Conservation (phyloP, 2,329 filamentous ascomycete genomes). For the Claviceps humidiphila region DNA sequence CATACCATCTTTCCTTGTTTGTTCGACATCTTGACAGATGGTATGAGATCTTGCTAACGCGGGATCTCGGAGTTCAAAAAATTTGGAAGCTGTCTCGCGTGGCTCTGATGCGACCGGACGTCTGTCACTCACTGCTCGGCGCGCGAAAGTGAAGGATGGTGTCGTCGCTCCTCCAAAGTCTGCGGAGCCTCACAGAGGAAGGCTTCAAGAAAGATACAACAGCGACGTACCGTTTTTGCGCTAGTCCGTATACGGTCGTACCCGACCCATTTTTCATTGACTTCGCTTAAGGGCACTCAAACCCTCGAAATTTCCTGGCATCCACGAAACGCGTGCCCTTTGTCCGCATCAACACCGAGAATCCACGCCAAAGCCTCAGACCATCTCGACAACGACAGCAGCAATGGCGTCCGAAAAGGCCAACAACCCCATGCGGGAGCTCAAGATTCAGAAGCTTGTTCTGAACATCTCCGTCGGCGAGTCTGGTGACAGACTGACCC, state of each 20-base stretch:
- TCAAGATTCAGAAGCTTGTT: constrained; percentile 98
- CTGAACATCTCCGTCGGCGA: constrained; percentile 99
- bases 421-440: constrained; percentile 98
- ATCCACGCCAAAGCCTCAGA: constrained; percentile 19
- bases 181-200: constrained; percentile 32
- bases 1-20: constrained; percentile 99
- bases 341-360: too few relatives aligned
- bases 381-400: constrained; percentile 23
- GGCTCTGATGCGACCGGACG: constrained; percentile 27
- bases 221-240: constrained; percentile 14
- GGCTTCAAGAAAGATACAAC: constrained; percentile 22
- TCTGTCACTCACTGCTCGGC: constrained; percentile 27
- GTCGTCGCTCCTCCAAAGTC: constrained; percentile 23
- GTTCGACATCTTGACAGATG: constrained; percentile 33
- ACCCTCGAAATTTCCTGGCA: constrained; percentile 25
- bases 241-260: constrained; percentile 13
- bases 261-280: constrained; percentile 10
- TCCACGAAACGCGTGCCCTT: constrained; percentile 22
- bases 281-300: constrained; percentile 26
- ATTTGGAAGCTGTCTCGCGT: constrained; percentile 22
- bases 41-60: constrained; percentile 17
- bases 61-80: constrained; percentile 27
- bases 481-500: constrained; percentile 99
- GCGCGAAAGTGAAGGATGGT: constrained; percentile 24
- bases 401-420: constrained; percentile 61